Evolutionary conservation across 192 early-diverging fungal species (phyloP).

Genomic region (Coemansia asiatica): DNA sequence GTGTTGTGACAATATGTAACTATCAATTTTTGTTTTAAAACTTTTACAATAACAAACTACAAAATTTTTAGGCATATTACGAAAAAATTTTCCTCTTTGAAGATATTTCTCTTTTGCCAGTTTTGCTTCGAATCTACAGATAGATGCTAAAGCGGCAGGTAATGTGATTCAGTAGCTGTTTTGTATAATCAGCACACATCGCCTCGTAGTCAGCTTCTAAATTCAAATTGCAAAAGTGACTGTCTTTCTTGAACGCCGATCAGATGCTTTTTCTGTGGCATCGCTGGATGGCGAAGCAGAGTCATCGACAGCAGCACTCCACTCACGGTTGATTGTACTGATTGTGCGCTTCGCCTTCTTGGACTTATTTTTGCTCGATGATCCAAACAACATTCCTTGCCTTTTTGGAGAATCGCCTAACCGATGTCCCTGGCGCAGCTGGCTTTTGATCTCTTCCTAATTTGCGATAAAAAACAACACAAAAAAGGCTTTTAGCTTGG

Average conservation of each 20-base stretch:
- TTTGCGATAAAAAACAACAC: constrained; percentile 2
- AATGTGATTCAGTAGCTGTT: too few species aligned
- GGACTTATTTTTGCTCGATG: constrained; percentile 8
- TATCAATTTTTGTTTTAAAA: too few species aligned
- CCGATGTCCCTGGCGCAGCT: constrained; percentile 31
- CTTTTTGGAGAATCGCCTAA: constrained; percentile 3
- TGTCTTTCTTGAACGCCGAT: constrained; percentile 15
- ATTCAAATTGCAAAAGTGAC: constrained; percentile 31
- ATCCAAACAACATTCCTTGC: not conserved
- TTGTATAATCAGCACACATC: not conserved
- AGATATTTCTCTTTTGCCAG: too few species aligned
- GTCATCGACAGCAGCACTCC: constrained; percentile 19
- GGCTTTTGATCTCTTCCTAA: constrained; percentile 39
- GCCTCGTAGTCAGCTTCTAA: not conserved
- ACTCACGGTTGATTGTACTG: constrained; percentile 44
- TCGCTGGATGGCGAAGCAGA: not conserved
- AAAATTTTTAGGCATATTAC: too few species aligned
- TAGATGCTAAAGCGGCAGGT: not conserved
- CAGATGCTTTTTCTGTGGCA: not conserved
- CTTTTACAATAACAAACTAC: too few species aligned
- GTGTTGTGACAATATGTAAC: too few species aligned
- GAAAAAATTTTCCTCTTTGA: too few species aligned
- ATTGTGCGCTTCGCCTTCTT: constrained; percentile 41
- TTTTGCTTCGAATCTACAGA: not conserved
- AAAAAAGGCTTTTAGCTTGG: too few species aligned